A percentile compares a stretch with the other conserved stretches of the same genome.
Conservation (phyloP, 768 basidiomycete species). For the Clathrus columnatus region DNA sequence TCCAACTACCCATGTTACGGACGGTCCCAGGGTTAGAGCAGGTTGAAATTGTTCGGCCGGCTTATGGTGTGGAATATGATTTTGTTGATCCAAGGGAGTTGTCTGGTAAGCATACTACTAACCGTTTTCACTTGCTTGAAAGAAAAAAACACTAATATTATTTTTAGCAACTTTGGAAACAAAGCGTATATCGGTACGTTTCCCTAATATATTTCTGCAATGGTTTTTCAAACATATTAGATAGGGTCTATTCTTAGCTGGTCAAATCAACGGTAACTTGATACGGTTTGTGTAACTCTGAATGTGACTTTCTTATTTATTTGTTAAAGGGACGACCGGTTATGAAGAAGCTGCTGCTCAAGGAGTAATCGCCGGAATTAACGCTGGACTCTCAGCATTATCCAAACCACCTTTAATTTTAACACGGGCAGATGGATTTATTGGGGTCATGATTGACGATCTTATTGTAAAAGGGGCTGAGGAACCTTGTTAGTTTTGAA, state of each 20-base stretch:
- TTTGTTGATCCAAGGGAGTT: constrained; percentile 82
- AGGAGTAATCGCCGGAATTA: constrained; percentile 80
- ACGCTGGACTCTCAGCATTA: constrained; percentile 67
- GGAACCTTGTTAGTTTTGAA: constrained; percentile 70
- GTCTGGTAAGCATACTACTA: constrained; percentile 37
- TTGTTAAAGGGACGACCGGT: constrained; percentile 67
- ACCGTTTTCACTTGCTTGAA: not conserved
- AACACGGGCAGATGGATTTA: constrained; percentile 77
- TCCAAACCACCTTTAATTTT: constrained; percentile 49
- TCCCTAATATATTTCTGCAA: not conserved
- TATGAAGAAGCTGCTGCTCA: constrained; percentile 94
- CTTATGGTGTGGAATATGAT: constrained; percentile 92
- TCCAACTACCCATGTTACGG: constrained; percentile 75
- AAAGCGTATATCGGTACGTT: constrained; percentile 4
- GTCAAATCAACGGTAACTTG: constrained; percentile 72
- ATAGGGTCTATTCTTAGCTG: constrained; percentile 78
- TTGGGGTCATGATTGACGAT: constrained; percentile 91
- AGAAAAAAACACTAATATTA: not conserved
- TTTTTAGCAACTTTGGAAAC: constrained; percentile 8
- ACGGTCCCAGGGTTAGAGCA: constrained; percentile 81
- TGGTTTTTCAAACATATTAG: not conserved
- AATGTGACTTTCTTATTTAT: not conserved
- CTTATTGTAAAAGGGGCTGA: constrained; percentile 81
- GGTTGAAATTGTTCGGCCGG: constrained; percentile 74
- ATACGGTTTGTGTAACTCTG: not conserved